These are phyloP conservation scores for Termitomyces sp. DNA, from an alignment of 768 basidiomycete genomes.

Conservation along the genomic window DNA sequence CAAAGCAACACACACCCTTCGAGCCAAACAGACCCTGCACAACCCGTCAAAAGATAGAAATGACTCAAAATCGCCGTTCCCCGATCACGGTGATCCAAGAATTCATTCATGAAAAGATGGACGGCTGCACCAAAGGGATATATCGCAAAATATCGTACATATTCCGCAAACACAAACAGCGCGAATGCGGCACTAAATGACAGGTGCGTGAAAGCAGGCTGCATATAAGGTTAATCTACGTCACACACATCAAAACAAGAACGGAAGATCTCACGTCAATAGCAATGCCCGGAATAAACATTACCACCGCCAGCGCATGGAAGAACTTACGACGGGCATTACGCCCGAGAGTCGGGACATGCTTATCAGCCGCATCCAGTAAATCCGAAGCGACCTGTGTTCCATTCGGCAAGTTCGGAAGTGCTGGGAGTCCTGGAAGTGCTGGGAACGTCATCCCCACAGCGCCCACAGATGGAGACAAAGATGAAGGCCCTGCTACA, in stretches of 20 bases:
- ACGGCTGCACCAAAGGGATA: constrained; percentile 93
- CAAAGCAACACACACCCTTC: constrained; percentile 62
- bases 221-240: constrained; percentile 13
- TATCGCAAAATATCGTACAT: constrained; percentile 96
- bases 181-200: constrained; percentile 95
- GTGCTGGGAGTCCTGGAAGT: constrained; percentile 49
- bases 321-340: constrained; percentile 97
- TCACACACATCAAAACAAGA: constrained; percentile 6
- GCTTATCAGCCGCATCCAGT: constrained; percentile 84
- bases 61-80: constrained; percentile 97
- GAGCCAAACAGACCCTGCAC: constrained; percentile 91
- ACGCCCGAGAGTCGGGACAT: constrained; percentile 81
- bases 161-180: constrained; percentile 93
- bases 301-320: constrained; percentile 90
- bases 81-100: constrained; percentile 89
- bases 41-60: constrained; percentile 94
- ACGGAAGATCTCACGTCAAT: constrained; percentile 65
- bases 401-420: constrained; percentile 39
- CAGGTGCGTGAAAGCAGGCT: constrained; percentile 96
- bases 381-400: constrained; percentile 57
- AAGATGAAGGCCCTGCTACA: constrained; percentile 3
- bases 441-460: constrained; percentile 39
- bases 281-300: constrained; percentile 94
- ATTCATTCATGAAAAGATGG: constrained; percentile 97
- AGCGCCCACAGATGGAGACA: constrained; percentile 10